A percentile compares a stretch with the other conserved stretches of the same genome.
phyloP scores from a whole-genome alignment of 768 basidiomycete genomes.

The Termitomyces sp. region DNA sequence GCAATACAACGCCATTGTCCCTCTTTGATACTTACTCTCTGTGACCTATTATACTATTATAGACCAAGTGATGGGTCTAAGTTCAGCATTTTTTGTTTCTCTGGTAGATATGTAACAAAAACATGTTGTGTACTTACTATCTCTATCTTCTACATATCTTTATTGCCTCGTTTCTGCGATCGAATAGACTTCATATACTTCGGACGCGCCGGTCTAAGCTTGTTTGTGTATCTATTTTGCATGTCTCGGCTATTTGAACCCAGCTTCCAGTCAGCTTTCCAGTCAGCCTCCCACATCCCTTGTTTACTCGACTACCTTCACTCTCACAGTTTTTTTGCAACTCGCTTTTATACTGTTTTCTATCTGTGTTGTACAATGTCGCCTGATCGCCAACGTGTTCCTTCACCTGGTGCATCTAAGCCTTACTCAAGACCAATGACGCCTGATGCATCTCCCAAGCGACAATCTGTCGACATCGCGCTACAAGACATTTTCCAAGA shows the following conservation, averaged over 20 bases:
- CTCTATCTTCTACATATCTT: conserved; percentile 13
- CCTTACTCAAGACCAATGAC: conserved; percentile 26
- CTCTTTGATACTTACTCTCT: background rate
- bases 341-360: conserved; percentile 3
- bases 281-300: background rate
- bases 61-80: conserved; percentile 3
- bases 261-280: too few species aligned
- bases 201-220: background rate
- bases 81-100: conserved; percentile 5
- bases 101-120: background rate
- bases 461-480: conserved; percentile 4
- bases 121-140: conserved; percentile 12
- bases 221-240: background rate
- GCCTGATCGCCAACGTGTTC: conserved; percentile 24
- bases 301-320: background rate
- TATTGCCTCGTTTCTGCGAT: conserved; percentile 7
- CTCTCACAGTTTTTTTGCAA: background rate
- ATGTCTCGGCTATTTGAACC: background rate
- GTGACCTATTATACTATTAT: conserved; percentile 3
- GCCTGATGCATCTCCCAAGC: conserved; percentile 9
- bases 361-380: conserved; percentile 19
- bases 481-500: conserved; percentile 5
- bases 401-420: conserved; percentile 22
- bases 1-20: background rate
- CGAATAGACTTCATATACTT: background rate